phyloP scores from a whole-genome alignment of 2,329 filamentous ascomycete species.

The Endothia cerciana region DNA sequence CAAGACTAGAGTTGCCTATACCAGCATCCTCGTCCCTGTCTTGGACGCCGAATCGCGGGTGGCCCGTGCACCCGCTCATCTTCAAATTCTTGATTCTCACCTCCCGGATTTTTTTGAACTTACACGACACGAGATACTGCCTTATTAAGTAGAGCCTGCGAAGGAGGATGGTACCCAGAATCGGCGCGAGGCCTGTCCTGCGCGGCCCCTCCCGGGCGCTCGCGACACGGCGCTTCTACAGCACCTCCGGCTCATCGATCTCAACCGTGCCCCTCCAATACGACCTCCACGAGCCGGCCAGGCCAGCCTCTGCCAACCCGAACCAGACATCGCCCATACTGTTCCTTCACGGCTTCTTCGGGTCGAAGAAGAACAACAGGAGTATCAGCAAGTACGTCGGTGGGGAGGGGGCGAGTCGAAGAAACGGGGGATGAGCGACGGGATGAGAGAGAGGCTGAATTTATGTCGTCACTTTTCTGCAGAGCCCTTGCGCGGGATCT shows the following conservation, averaged over 20 bases:
- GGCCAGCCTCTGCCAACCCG: conserved; percentile 44
- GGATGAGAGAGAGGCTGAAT: conserved; percentile 2
- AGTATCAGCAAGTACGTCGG: conserved; percentile 82
- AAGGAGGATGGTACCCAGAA: conserved; percentile 22
- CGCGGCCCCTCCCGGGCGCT: conserved; percentile 13
- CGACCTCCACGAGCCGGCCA: conserved; percentile 66
- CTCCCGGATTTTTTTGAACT: not conserved
- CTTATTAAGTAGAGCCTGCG: not conserved
- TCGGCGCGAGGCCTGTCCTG: conserved; percentile 25
- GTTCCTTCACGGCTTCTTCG: conserved; percentile 91
- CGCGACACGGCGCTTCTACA: conserved; percentile 18
- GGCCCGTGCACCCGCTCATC: conserved; percentile 19
- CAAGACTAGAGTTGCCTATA: not conserved
- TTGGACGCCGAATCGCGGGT: conserved; percentile 1
- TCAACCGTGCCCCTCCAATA: conserved; percentile 55
- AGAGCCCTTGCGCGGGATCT: conserved; percentile 83
- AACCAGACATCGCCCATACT: conserved; percentile 66
- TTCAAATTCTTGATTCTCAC: conserved; percentile 13
- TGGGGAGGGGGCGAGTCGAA: not conserved
- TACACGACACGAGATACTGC: not conserved
- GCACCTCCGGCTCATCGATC: conserved; percentile 16
- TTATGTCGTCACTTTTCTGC: conserved; percentile 21
- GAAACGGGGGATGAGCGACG: not conserved
- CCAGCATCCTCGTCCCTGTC: not conserved
- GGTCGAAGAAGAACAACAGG: conserved; percentile 93